Conservation (phyloP, 805 yeast genomes). For the Cyberlindnera xishuangbannaensis region DNA sequence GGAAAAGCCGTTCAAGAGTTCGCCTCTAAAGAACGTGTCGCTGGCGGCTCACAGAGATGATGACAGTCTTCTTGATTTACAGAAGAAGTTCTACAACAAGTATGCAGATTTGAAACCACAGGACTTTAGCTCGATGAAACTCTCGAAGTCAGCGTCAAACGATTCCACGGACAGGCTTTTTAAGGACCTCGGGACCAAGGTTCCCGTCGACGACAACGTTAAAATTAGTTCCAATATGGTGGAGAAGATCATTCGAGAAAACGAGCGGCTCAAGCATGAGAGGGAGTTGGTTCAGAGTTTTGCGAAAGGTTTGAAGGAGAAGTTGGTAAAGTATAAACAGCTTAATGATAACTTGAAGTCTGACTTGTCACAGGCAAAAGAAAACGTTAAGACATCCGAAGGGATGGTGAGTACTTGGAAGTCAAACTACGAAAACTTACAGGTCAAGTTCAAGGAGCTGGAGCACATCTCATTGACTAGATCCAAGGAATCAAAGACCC, state of each 20-base stretch:
- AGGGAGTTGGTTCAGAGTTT: constrained; percentile 27
- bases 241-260: constrained; percentile 32
- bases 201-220: constrained; percentile 27
- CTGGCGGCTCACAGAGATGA: constrained; percentile 5
- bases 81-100: constrained; percentile 17
- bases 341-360: constrained; percentile 23
- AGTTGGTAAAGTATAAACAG: constrained; percentile 31
- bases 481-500: constrained; percentile 1
- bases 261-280: constrained; percentile 30
- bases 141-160: constrained; percentile 9
- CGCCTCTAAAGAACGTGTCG: constrained; percentile 13
- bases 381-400: constrained; percentile 10
- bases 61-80: constrained; percentile 13
- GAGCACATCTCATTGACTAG: too few species aligned
- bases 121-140: constrained; percentile 10
- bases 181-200: constrained; percentile 13
- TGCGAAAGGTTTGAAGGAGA: constrained; percentile 29
- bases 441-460: too few species aligned
- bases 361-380: constrained; percentile 9
- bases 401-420: constrained; percentile 12
- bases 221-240: constrained; percentile 31
- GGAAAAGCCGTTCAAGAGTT: constrained; percentile 13
- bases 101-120: constrained; percentile 21
- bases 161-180: constrained; percentile 21
- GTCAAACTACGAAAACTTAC: constrained; percentile 22